Evolutionary conservation across 2,329 filamentous ascomycete species (phyloP).

Genomic region (Dryadomyces sulphureus): DNA sequence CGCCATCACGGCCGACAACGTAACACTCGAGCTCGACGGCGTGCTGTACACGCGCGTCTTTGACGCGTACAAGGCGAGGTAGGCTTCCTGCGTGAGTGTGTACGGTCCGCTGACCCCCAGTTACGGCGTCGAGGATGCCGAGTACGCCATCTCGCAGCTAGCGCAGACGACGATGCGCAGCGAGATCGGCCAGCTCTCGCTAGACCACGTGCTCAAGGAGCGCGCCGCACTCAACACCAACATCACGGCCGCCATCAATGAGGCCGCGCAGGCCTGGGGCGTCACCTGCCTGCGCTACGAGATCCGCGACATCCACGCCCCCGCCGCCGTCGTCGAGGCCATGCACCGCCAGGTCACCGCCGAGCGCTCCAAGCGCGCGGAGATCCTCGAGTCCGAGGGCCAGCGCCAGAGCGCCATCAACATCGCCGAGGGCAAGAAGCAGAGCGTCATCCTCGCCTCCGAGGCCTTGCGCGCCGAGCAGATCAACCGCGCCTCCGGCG

Average conservation of each 20-base stretch:
- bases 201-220: constrained; percentile 97
- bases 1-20: constrained; percentile 96
- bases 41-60: constrained; percentile 93
- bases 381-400: constrained; percentile 94
- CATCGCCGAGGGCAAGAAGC: constrained; percentile 94
- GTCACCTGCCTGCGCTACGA: constrained; percentile 94
- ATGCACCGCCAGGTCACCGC: constrained; percentile 98
- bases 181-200: constrained; percentile 89
- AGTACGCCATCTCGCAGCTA: constrained; percentile 95
- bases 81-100: constrained; percentile 15
- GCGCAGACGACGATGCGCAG: constrained; percentile 98
- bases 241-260: constrained; percentile 98
- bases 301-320: constrained; percentile 95
- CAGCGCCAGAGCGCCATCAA: constrained; percentile 97
- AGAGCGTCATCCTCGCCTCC: constrained; percentile 89
- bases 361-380: constrained; percentile 90
- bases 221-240: constrained; percentile 91
- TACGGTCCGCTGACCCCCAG: constrained; percentile 26
- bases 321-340: constrained; percentile 80
- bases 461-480: constrained; percentile 82
- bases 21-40: constrained; percentile 89
- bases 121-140: constrained; percentile 95
- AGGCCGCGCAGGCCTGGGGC: constrained; percentile 92
- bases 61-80: constrained; percentile 96
- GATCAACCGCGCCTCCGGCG: constrained; percentile 85